A percentile compares a stretch with the other conserved stretches of the same genome.
phyloP scores from a whole-genome alignment of 768 basidiomycete species.

The Macrolepiota fuliginosa region DNA sequence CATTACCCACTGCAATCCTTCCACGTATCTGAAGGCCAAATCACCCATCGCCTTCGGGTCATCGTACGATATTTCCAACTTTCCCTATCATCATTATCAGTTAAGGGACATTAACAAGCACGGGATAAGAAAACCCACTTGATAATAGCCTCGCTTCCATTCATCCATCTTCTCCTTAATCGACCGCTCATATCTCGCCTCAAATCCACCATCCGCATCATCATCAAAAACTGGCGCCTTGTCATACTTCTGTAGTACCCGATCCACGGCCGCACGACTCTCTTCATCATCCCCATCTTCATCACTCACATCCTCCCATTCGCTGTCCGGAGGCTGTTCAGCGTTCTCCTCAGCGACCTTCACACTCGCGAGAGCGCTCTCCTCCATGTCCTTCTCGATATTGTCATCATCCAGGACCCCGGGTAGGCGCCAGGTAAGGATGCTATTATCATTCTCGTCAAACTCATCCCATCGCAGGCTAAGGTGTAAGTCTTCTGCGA shows the following conservation, averaged over 20 bases:
- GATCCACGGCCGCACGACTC: conserved; percentile 66
- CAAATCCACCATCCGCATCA: conserved; percentile 72
- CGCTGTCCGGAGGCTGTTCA: conserved; percentile 33
- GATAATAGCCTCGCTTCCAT: conserved; percentile 92
- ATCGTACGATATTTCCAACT: conserved; percentile 79
- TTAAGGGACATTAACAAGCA: background rate
- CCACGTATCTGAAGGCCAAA: conserved; percentile 79
- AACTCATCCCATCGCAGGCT: conserved; percentile 91
- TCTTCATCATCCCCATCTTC: conserved; percentile 70
- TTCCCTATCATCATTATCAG: conserved; percentile 53
- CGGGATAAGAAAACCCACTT: conserved; percentile 42
- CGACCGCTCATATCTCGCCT: conserved; percentile 71
- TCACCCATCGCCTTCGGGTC: conserved; percentile 64
- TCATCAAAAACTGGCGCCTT: conserved; percentile 77
- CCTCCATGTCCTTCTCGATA: conserved; percentile 29
- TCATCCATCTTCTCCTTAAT: conserved; percentile 83
- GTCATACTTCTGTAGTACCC: conserved; percentile 86
- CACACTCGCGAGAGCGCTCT: conserved; percentile 6
- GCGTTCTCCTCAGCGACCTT: conserved; percentile 33
- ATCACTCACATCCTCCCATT: conserved; percentile 51
- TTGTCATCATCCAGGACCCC: conserved; percentile 33
- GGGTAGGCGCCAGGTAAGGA: conserved; percentile 69
- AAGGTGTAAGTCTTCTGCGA: conserved; percentile 79
- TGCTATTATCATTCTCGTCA: conserved; percentile 76
- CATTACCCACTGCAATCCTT: conserved; percentile 99